phyloP scores from a whole-genome alignment of 371 early-diverging fungal genomes.

The Gilbertella persicaria region DNA sequence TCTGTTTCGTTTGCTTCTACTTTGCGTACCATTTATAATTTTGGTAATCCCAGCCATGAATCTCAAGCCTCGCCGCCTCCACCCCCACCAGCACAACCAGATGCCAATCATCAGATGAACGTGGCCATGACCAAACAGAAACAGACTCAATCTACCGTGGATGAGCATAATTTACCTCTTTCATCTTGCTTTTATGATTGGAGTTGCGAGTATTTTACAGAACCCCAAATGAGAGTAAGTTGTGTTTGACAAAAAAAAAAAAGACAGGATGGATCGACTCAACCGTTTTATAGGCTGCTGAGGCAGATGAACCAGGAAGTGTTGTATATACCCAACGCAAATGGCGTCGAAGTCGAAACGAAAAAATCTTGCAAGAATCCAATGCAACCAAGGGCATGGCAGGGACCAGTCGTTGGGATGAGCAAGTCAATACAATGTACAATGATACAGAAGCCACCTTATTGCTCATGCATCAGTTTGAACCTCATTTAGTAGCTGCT shows the following conservation, averaged over 20 bases:
- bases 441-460: conserved; percentile 61
- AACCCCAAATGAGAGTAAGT: conserved; percentile 83
- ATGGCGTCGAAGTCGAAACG: conserved; percentile 79
- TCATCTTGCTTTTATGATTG: conserved; percentile 78
- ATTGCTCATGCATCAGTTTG: conserved; percentile 76
- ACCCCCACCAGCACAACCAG: neutral
- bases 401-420: conserved; percentile 63
- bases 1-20: conserved; percentile 56
- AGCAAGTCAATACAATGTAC: conserved; percentile 57
- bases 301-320: conserved; percentile 85
- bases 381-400: conserved; percentile 52
- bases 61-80: neutral
- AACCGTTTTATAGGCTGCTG: conserved; percentile 59
- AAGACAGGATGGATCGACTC: neutral
- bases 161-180: conserved; percentile 41
- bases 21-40: conserved; percentile 50
- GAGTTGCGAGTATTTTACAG: conserved; percentile 88
- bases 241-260: neutral
- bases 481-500: conserved; percentile 73
- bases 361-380: conserved; percentile 63
- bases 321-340: conserved; percentile 73
- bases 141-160: conserved; percentile 1
- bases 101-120: conserved; percentile 1
- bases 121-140: too few species aligned
- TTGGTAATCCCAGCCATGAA: conserved; percentile 27